These are phyloP conservation scores for Pythium phragmitis DNA, from an alignment of 352 stramenopile genomes.

Conservation along the genomic window DNA sequence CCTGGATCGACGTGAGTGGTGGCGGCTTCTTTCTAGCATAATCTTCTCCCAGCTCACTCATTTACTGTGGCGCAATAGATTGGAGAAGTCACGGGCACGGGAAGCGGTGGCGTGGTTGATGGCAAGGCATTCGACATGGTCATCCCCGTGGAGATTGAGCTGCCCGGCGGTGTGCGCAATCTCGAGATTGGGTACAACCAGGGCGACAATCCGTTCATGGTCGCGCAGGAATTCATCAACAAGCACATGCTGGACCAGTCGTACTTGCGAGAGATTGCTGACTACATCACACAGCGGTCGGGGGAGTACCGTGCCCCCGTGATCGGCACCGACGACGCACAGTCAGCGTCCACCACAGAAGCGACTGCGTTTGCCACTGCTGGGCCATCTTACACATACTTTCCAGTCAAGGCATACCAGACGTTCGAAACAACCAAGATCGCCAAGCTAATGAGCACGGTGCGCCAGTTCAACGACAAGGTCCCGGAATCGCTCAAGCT, in stretches of 20 bases:
- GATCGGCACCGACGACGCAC: conserved; percentile 29
- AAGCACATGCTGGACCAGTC: conserved; percentile 93
- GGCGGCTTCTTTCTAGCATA: background rate
- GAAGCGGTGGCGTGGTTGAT: conserved; percentile 87
- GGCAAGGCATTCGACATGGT: conserved; percentile 95
- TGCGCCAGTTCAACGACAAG: conserved; percentile 89
- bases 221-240: conserved; percentile 96
- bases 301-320: conserved; percentile 75
- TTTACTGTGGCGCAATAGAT: conserved; percentile 37
- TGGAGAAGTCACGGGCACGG: conserved; percentile 84
- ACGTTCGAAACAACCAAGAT: conserved; percentile 93
- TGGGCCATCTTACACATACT: conserved; percentile 52
- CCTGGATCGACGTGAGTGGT: conserved; percentile 93
- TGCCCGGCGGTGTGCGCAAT: conserved; percentile 88
- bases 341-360: background rate
- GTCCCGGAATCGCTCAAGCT: conserved; percentile 47
- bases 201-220: conserved; percentile 96
- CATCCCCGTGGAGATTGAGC: conserved; percentile 96
- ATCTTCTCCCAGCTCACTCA: too few relatives aligned
- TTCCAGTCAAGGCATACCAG: conserved; percentile 81
- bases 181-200: conserved; percentile 98
- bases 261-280: conserved; percentile 93
- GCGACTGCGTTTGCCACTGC: background rate
- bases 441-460: conserved; percentile 89
- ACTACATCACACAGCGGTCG: conserved; percentile 95